These are phyloP conservation scores for Cnidoscolus chayamansa DNA, from an alignment of 441 rosid species.

Conservation along the genomic window DNA sequence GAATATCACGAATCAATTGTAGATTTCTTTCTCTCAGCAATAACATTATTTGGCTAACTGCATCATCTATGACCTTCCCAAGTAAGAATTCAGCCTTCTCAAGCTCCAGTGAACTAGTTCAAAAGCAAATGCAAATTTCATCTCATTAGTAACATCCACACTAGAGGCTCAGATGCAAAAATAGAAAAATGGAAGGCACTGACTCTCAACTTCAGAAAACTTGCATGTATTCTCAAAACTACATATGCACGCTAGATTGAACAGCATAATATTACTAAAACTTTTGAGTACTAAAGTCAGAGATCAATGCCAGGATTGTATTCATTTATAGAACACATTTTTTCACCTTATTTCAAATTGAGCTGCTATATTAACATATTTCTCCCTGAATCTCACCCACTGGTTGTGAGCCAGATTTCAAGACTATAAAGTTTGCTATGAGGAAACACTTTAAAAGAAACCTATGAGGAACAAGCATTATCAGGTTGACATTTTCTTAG, in stretches of 20 bases:
- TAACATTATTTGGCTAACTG: constrained; percentile 87
- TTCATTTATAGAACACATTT: neutral
- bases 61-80: constrained; percentile 79
- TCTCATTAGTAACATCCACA: constrained; percentile 20
- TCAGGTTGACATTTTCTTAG: neutral
- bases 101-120: constrained; percentile 65
- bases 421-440: neutral
- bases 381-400: neutral
- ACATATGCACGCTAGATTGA: neutral
- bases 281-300: neutral
- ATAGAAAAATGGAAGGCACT: constrained; percentile 5
- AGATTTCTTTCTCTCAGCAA: constrained; percentile 69
- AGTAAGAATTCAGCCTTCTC: constrained; percentile 67
- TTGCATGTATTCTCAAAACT: neutral
- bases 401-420: neutral
- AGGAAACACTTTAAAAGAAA: neutral
- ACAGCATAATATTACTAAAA: neutral
- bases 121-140: constrained; percentile 27
- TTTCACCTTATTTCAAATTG: neutral
- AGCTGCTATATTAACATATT: neutral
- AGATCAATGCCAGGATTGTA: neutral
- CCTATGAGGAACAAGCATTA: neutral
- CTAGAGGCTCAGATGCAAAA: constrained; percentile 1
- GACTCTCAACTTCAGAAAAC: neutral
- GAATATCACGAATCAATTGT: constrained; percentile 86